Base-by-base conservation (phyloP, 2,329 filamentous ascomycete genomes). In the Ceratocystis cacaofunesta region DNA sequence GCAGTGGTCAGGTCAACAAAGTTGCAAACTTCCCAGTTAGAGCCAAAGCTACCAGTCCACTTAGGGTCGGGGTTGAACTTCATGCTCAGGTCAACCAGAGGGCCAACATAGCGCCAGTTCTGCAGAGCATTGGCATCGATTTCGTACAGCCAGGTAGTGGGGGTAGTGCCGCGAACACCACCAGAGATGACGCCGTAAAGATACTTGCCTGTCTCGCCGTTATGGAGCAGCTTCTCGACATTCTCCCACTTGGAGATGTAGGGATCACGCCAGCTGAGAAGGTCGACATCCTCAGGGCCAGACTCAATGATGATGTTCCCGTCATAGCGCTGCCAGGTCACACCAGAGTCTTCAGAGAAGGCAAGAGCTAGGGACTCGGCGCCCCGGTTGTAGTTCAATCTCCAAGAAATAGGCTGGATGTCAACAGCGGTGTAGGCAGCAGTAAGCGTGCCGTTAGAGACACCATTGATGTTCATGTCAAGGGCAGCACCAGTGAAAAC, bases 401-500 rank as follows among this genome's bases (percentile, higher is more conserved):
- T 78, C 77, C 77, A 79, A 48, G 77, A 74, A 12, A 79, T 78
- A 0, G 77, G 77, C 6, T 78, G 69, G 67, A 73, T 77, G 19
- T 73, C 74, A 12, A 79, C 76, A 1, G 75, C 76, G 2, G 77
- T 78, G 67, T 79, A 79, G 1, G 79, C 70, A 8, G 78, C 70
- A 0, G 77, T 79, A 2, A 77, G 76, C 4, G 72, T 74, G 30
- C 66, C 66, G 50, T 65, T 67, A 19, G 22, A 50, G 50, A 61
- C 55, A 17, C 76, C 77, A 25, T 76, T 74, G 68, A 78, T 75
- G 8, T 76, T 77, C 2, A 66, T 70, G 8, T 77, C 76, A 58
- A 78, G 77, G 17, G 78, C 75, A 17, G 73, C 74, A 2, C 77
- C 77, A 60, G 78, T 77, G 64, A 79, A 79, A 17, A 79, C 76